These are phyloP conservation scores for Drechslerella coelobrocha DNA, from an alignment of 2,329 filamentous ascomycete species.

Conservation along the genomic window DNA sequence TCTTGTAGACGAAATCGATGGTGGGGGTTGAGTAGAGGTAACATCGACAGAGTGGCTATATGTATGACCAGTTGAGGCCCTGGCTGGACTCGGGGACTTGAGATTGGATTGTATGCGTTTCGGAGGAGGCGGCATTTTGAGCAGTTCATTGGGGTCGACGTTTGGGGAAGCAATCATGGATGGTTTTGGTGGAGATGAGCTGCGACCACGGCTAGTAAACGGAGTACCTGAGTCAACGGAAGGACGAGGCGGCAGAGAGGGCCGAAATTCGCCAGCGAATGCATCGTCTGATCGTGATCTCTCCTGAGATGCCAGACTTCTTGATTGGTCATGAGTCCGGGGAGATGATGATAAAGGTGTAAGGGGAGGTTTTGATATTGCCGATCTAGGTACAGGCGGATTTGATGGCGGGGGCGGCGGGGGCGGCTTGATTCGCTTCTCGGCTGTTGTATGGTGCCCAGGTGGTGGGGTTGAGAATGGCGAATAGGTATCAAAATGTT, in stretches of 20 bases:
- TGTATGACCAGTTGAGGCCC: slow-evolving; percentile 24
- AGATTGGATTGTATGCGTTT: slow-evolving; percentile 47
- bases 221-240: slow-evolving; percentile 31
- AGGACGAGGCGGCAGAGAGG: slow-evolving; percentile 45
- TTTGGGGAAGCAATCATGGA: slow-evolving; percentile 35
- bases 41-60: slow-evolving; percentile 34
- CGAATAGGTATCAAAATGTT: slow-evolving; percentile 44
- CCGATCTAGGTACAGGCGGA: slow-evolving; percentile 55
- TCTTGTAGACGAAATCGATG: slow-evolving; percentile 33
- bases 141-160: slow-evolving; percentile 44
- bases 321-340: slow-evolving; percentile 3
- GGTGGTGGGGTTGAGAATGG: slow-evolving; percentile 48
- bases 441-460: slow-evolving; percentile 25
- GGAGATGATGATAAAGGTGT: slow-evolving; percentile 27
- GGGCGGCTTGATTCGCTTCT: slow-evolving; percentile 44
- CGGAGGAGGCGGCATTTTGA: slow-evolving; percentile 54
- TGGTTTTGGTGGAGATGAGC: slow-evolving; percentile 53
- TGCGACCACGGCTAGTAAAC: slow-evolving; percentile 51
- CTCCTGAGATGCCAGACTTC: slow-evolving; percentile 11
- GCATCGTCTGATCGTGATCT: slow-evolving; percentile 37
- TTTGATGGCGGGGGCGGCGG: slow-evolving; percentile 52
- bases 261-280: slow-evolving; percentile 13
- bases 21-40: slow-evolving; percentile 6
- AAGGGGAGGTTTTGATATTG: slow-evolving; percentile 55
- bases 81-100: slow-evolving; percentile 33